Evolutionary conservation across 768 basidiomycete species (phyloP).

Genomic region (Polyporus arcularius): DNA sequence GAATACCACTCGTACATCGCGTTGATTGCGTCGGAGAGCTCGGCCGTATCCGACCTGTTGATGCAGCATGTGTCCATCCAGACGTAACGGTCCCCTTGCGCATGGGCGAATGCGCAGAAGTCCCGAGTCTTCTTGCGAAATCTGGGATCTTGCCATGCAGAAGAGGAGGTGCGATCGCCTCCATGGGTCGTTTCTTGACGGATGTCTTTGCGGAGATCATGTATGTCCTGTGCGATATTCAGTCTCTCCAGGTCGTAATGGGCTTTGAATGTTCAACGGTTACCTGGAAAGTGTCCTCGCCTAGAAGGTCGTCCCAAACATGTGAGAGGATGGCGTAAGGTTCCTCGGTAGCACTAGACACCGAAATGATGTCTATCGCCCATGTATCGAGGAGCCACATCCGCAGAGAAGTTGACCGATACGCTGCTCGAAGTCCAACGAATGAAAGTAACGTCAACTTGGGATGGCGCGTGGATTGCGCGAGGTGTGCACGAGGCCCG

Average conservation of each 20-base stretch:
- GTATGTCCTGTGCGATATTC: not conserved
- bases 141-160: not conserved
- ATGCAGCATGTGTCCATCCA: slow-evolving; percentile 19
- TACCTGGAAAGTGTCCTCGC: slow-evolving; percentile 9
- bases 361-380: not conserved
- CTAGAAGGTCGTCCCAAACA: slow-evolving; percentile 2
- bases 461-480: too few relatives aligned
- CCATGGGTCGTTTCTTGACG: not conserved
- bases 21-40: slow-evolving; percentile 17
- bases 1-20: slow-evolving; percentile 10
- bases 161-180: not conserved
- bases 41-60: slow-evolving; percentile 9
- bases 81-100: not conserved
- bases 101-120: slow-evolving; percentile 3
- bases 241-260: not conserved
- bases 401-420: not conserved
- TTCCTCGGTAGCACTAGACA: not conserved
- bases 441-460: too few relatives aligned
- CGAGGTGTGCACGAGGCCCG: too few relatives aligned
- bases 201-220: not conserved
- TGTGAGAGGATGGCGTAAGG: slow-evolving; percentile 17
- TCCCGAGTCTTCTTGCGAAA: not conserved
- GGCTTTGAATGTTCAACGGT: not conserved
- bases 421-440: too few relatives aligned
- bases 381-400: slow-evolving; percentile 1